These are phyloP conservation scores for Arthrobotrys conoides DNA, from an alignment of 2,329 filamentous ascomycete species.

Conservation along the genomic window DNA sequence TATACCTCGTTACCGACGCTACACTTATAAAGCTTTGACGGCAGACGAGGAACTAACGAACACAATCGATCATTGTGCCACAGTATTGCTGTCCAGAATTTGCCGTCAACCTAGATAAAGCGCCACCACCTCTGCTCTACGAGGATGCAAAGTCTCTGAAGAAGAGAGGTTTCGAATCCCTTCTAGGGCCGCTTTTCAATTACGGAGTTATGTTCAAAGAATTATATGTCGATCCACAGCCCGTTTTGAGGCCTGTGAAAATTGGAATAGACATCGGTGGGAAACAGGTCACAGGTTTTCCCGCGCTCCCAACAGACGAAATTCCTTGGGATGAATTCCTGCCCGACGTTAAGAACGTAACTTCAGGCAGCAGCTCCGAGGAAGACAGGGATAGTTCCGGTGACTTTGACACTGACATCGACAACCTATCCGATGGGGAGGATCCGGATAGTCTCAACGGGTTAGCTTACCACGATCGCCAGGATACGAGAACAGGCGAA, in stretches of 20 bases:
- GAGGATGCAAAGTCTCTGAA: background rate
- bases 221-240: conserved; percentile 4
- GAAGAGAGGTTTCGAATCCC: background rate
- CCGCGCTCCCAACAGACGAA: conserved; percentile 29
- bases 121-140: background rate
- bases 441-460: background rate
- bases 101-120: background rate
- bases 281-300: conserved; percentile 17
- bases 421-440: too few species aligned
- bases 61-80: too few species aligned
- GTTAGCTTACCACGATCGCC: background rate
- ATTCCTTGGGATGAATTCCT: conserved; percentile 11
- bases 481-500: background rate
- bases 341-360: background rate
- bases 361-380: background rate
- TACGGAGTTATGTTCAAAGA: conserved; percentile 6
- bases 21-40: too few species aligned
- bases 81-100: background rate
- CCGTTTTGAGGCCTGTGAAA: background rate
- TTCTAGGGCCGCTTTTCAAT: background rate
- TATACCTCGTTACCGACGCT: too few species aligned
- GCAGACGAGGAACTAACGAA: too few species aligned
- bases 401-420: too few species aligned
- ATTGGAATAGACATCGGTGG: conserved; percentile 22
- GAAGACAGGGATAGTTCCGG: background rate